Evolutionary conservation across 305 asterid species (phyloP), one percentile per base, ranked within the genome.

Genomic region (Coffea humblotiana): DNA sequence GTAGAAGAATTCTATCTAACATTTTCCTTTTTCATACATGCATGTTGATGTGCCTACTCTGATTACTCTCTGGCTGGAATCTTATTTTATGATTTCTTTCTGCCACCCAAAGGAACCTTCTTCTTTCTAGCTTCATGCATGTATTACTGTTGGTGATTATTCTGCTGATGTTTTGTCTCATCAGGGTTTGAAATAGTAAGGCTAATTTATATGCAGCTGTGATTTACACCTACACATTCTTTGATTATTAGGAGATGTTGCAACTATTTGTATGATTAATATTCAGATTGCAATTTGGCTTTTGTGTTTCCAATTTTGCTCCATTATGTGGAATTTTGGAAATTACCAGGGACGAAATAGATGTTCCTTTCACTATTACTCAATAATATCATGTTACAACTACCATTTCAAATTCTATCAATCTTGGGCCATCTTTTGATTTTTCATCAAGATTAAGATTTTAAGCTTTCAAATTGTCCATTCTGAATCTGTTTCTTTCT

Each of bases 401-500:
- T 35, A 45, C 49, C 35, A 47, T 27, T 52, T 5, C 16, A 73
- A 14, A 25, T 51, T 65, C 32, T 51, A 29, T 60, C 25, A 64
- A 65, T 37, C 80, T 52, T 77, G 66, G 32, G 66, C 35, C 9
- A 7, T 67, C 32, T 40, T 69, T 77, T 77, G 77, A 40, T 15
- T 29, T 71, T 74, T 6, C 60, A 58, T 45, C 75, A 54, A 27
- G 2, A 35, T 79, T 49, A 47, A 48, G 70, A 23, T 72, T 61
- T 29, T 68, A 48, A 52, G 48, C 40, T 54, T 65, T 79, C 69
- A 48, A 45, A 74, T 71, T 78, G 76, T 71, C 63, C n/a, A 47
- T 67, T 25, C 11, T 69, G 37, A 65, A 67, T 25, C 68, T 77
- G 77, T 83, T 83, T 49, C 72, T 75, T 84, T 82, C 27, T 52